Conservation (phyloP, 1,284 basidiomycete genomes). For the Cutaneotrichosporon dermatis region DNA sequence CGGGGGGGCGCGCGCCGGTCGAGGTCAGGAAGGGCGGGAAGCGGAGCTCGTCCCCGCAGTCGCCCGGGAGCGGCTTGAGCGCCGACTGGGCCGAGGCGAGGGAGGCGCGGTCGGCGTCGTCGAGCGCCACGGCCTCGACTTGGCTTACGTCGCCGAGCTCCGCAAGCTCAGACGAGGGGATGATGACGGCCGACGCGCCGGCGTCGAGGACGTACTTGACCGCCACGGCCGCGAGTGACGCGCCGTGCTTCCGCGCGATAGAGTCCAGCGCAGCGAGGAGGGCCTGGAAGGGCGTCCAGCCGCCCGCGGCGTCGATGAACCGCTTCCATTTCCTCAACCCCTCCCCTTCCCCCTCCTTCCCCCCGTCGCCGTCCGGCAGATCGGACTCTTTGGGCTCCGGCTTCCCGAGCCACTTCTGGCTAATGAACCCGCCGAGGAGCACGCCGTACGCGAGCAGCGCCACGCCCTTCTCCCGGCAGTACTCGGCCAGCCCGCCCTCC, state of each 20-base stretch:
- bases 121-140: neutral
- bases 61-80: neutral
- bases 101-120: slow-evolving; percentile 1
- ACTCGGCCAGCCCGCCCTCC: slow-evolving; percentile 13
- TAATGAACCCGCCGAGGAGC: slow-evolving; percentile 20
- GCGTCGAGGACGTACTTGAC: slow-evolving; percentile 17
- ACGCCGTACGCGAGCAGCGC: slow-evolving; percentile 19
- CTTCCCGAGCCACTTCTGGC: slow-evolving; percentile 16
- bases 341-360: neutral
- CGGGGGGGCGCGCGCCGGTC: neutral
- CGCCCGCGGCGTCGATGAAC: slow-evolving; percentile 20
- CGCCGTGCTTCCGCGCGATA: slow-evolving; percentile 14
- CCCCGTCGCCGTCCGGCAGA: neutral
- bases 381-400: slow-evolving; percentile 5
- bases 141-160: neutral
- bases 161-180: neutral
- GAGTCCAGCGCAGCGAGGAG: slow-evolving; percentile 9
- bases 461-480: slow-evolving; percentile 12
- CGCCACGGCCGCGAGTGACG: slow-evolving; percentile 14
- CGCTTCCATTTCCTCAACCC: slow-evolving; percentile 14
- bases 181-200: slow-evolving; percentile 14
- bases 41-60: slow-evolving; percentile 5
- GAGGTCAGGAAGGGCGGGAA: slow-evolving; percentile 4
- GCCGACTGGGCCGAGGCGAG: neutral
- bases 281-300: slow-evolving; percentile 20